Conservation (phyloP, 176 grass and related monocot species). For the Phoenix roebelenii region DNA sequence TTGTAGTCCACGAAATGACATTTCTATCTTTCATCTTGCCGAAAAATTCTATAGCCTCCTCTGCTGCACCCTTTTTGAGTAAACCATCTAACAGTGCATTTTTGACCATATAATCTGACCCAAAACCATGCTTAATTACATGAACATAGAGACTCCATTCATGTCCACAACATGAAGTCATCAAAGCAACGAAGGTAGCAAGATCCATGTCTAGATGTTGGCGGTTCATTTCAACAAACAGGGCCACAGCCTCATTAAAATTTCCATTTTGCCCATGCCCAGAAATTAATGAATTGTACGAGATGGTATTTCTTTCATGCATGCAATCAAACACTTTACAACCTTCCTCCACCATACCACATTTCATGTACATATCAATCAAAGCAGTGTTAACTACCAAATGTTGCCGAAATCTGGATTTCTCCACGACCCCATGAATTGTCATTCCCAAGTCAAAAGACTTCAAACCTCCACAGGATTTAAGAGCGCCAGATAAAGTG, state of each 20-base stretch:
- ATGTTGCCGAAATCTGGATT: slow-evolving; percentile 23
- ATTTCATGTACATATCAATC: slow-evolving; percentile 14
- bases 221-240: slow-evolving; percentile 28
- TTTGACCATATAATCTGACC: slow-evolving; percentile 25
- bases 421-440: slow-evolving; percentile 32
- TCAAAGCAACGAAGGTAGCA: slow-evolving; percentile 32
- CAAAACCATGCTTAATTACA: slow-evolving; percentile 33
- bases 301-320: slow-evolving; percentile 22
- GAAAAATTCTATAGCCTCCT: slow-evolving; percentile 25
- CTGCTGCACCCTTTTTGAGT: slow-evolving; percentile 6
- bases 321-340: slow-evolving; percentile 24
- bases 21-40: slow-evolving; percentile 21
- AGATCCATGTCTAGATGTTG: slow-evolving; percentile 13
- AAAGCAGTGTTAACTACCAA: slow-evolving; percentile 34
- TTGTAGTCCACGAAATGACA: slow-evolving; percentile 33
- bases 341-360: slow-evolving; percentile 24
- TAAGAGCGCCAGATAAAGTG: slow-evolving; percentile 24
- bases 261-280: slow-evolving; percentile 26
- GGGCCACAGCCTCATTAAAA: slow-evolving; percentile 4
- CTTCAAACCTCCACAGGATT: slow-evolving; percentile 28
- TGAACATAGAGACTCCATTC: slow-evolving; percentile 29
- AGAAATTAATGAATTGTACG: slow-evolving; percentile 32
- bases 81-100: slow-evolving; percentile 27
- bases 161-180: slow-evolving; percentile 14
- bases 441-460: slow-evolving; percentile 18